Conservation (phyloP, 768 basidiomycete species). For the Cystobasidiopsis lactophilus region DNA sequence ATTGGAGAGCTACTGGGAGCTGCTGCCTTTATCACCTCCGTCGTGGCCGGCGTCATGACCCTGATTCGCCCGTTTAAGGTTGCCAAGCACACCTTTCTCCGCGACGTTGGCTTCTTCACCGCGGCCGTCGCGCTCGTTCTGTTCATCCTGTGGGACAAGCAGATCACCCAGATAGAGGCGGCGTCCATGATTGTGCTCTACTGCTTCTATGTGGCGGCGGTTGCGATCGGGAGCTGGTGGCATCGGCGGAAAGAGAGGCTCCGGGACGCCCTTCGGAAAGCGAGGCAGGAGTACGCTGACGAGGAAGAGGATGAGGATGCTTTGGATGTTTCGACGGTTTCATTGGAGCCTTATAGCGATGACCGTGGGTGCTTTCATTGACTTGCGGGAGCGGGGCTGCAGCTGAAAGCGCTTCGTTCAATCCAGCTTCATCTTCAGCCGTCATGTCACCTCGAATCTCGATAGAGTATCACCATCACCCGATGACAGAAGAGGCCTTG, state of each 20-base stretch:
- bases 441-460: no score
- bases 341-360: background rate
- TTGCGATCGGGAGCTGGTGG: constrained; percentile 55
- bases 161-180: constrained; percentile 51
- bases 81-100: constrained; percentile 52
- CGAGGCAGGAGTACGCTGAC: constrained; percentile 24
- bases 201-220: constrained; percentile 47
- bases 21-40: constrained; percentile 82
- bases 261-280: constrained; percentile 33
- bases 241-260: constrained; percentile 38
- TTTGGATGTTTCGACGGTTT: constrained; percentile 7
- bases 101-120: constrained; percentile 91
- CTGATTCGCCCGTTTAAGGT: constrained; percentile 88
- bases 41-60: constrained; percentile 94
- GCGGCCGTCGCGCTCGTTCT: constrained; percentile 54
- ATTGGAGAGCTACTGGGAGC: constrained; percentile 90
- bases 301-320: constrained; percentile 39
- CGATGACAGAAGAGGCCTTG: no score
- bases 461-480: no score
- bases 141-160: constrained; percentile 51
- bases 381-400: no score
- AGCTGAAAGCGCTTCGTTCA: no score
- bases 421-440: no score
- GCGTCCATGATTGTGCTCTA: constrained; percentile 49
- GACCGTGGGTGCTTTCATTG: no score